A percentile compares a stretch with the other conserved stretches of the same genome.
phyloP scores from a whole-genome alignment of 352 stramenopile species.

The Pythium aquatile region DNA sequence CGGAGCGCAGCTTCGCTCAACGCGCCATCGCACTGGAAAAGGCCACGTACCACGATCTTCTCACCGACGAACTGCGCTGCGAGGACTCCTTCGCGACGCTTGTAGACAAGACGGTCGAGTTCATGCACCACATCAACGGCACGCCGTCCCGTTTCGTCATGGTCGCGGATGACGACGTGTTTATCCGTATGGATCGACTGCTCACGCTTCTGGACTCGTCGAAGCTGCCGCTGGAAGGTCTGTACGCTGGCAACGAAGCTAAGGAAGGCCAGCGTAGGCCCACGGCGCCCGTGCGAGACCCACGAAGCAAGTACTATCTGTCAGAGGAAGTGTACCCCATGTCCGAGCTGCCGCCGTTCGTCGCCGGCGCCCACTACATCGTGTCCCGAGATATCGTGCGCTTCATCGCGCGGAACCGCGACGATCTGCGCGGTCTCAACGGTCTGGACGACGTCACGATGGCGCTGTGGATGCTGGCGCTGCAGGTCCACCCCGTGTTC shows the following conservation, averaged over 20 bases:
- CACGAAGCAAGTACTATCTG: conserved; percentile 18
- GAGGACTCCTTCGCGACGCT: conserved; percentile 41
- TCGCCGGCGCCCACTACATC: conserved; percentile 39
- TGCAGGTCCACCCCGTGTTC: conserved; percentile 20
- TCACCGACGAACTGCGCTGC: conserved; percentile 49
- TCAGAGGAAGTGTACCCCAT: conserved; percentile 29
- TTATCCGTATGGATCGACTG: conserved; percentile 15
- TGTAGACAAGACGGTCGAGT: conserved; percentile 50
- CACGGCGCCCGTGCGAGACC: conserved; percentile 15
- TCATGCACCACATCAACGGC: conserved; percentile 39
- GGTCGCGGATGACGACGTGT: conserved; percentile 57
- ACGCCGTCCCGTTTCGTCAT: conserved; percentile 31
- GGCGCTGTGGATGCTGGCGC: conserved; percentile 6
- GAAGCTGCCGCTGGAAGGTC: conserved; percentile 5
- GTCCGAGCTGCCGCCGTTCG: conserved; percentile 33
- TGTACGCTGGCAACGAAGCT: conserved; percentile 41
- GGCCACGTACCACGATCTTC: conserved; percentile 37
- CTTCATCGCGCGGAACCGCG: conserved; percentile 21
- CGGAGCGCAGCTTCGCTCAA: not conserved
- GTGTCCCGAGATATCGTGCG: conserved; percentile 30
- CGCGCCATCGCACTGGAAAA: conserved; percentile 32
- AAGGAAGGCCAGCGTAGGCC: conserved; percentile 6
- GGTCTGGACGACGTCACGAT: conserved; percentile 13
- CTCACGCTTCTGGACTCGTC: not conserved
- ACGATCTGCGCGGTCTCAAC: conserved; percentile 1